Percentiles rank a stretch among this genome's conserved stretches.
Evolutionary conservation across 495 filamentous ascomycete genomes (phyloP).

Genomic region (Penicillium fimorum): DNA sequence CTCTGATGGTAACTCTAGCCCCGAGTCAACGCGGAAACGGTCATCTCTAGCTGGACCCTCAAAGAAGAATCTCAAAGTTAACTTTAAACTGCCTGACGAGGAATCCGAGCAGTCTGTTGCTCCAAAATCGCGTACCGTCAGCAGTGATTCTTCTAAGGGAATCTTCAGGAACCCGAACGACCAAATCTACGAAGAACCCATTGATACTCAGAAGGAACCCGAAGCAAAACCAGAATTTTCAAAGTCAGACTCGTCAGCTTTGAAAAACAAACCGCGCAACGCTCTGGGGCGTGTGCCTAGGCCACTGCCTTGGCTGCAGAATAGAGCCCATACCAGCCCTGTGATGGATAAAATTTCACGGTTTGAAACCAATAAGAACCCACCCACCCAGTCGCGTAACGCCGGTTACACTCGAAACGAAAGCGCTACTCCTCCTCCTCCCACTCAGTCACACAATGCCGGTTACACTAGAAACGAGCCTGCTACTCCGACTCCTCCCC

Average conservation of each 20-base stretch:
- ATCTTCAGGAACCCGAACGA: slow-evolving; percentile 63
- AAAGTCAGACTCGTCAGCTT: slow-evolving; percentile 49
- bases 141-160: slow-evolving; percentile 41
- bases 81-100: slow-evolving; percentile 41
- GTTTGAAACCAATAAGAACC: slow-evolving; percentile 75
- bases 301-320: slow-evolving; percentile 38
- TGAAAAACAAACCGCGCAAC: slow-evolving; percentile 54
- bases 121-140: slow-evolving; percentile 35
- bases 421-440: slow-evolving; percentile 28
- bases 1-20: slow-evolving; percentile 29
- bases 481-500: slow-evolving; percentile 30
- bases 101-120: slow-evolving; percentile 16
- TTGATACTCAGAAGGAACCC: slow-evolving; percentile 34
- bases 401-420: slow-evolving; percentile 69
- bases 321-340: slow-evolving; percentile 43
- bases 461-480: slow-evolving; percentile 65
- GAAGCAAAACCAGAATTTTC: slow-evolving; percentile 37
- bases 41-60: slow-evolving; percentile 25
- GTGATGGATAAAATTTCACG: slow-evolving; percentile 56
- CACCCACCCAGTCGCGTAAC: slow-evolving; percentile 71
- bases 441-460: slow-evolving; percentile 69
- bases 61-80: slow-evolving; percentile 43
- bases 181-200: slow-evolving; percentile 86
- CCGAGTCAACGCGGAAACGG: slow-evolving; percentile 19
- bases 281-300: slow-evolving; percentile 53